Evolutionary conservation across 169 alveolate species (phyloP).

Genomic region (Amoebophrya sp.): DNA sequence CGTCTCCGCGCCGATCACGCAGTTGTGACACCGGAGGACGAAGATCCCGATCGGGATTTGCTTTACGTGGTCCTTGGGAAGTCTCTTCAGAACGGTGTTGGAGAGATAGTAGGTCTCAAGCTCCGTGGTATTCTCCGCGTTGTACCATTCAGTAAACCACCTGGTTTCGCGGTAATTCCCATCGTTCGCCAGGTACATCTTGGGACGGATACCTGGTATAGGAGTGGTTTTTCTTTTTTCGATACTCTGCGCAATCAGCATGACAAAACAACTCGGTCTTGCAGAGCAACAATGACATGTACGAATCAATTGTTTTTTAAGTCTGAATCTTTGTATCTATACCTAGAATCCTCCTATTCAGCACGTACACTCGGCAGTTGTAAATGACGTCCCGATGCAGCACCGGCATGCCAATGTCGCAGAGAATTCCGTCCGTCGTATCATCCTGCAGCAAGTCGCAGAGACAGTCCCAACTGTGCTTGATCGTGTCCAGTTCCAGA

Average conservation of each 20-base stretch:
- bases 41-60: constrained; percentile 35
- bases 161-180: constrained; percentile 77
- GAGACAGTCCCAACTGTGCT: constrained; percentile 65
- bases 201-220: constrained; percentile 67
- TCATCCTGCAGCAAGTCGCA: constrained; percentile 27
- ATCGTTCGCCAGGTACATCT: constrained; percentile 66
- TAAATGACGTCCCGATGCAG: constrained; percentile 57
- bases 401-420: constrained; percentile 76
- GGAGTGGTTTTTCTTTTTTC: too few relatives aligned
- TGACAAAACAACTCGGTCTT: too few relatives aligned
- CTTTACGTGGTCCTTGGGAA: too few relatives aligned
- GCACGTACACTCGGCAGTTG: constrained; percentile 66
- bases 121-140: too few relatives aligned
- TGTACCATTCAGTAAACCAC: constrained; percentile 74
- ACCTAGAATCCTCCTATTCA: constrained; percentile 59
- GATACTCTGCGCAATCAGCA: too few relatives aligned
- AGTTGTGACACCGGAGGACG: not conserved
- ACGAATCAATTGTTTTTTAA: too few relatives aligned
- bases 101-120: too few relatives aligned
- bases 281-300: too few relatives aligned
- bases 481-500: constrained; percentile 70
- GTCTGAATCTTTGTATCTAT: too few relatives aligned
- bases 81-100: too few relatives aligned
- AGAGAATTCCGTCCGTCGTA: constrained; percentile 51
- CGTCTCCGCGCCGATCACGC: constrained; percentile 62